Percentiles rank a stretch among this genome's conserved stretches.
Evolutionary conservation across 2,329 filamentous ascomycete species (phyloP).

Genomic region (Trichoderma cornu-damae): DNA sequence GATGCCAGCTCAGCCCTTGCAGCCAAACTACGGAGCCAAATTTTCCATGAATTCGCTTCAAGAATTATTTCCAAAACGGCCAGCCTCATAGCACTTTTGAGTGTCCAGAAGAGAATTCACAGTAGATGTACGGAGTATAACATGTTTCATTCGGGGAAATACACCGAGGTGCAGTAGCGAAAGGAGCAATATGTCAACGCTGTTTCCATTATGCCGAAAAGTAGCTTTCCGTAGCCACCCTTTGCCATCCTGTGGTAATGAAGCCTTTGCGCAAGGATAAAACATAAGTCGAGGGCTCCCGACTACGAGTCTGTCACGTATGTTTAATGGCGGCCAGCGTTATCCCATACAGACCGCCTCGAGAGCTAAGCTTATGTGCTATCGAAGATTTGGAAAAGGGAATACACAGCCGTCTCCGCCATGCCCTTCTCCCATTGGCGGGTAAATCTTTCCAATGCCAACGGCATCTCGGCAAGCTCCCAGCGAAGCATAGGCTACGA

Average conservation of each 20-base stretch:
- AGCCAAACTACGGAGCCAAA: background rate
- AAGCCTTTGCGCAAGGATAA: background rate
- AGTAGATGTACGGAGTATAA: background rate
- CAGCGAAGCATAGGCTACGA: background rate
- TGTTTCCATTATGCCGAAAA: background rate
- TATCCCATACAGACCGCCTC: background rate
- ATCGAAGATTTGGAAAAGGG: background rate
- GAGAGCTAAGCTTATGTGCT: background rate
- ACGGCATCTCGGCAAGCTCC: slow-evolving; percentile 11
- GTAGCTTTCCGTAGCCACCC: background rate
- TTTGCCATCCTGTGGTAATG: background rate
- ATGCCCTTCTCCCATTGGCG: slow-evolving; percentile 5
- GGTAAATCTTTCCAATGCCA: slow-evolving; percentile 1
- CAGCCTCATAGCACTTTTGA: background rate
- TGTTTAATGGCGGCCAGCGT: background rate
- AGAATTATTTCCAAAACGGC: background rate
- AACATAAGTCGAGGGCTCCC: background rate
- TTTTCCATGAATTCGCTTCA: slow-evolving; percentile 8
- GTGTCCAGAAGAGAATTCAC: background rate
- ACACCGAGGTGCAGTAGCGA: background rate
- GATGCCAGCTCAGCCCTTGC: background rate
- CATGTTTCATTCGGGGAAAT: background rate
- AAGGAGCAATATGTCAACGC: background rate
- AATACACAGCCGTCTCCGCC: background rate
- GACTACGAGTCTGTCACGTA: background rate